A percentile compares a stretch with the other conserved stretches of the same genome.
These are phyloP conservation scores for Petunia hybrid DNA, from an alignment of 305 asterid species.

Conservation along the genomic window DNA sequence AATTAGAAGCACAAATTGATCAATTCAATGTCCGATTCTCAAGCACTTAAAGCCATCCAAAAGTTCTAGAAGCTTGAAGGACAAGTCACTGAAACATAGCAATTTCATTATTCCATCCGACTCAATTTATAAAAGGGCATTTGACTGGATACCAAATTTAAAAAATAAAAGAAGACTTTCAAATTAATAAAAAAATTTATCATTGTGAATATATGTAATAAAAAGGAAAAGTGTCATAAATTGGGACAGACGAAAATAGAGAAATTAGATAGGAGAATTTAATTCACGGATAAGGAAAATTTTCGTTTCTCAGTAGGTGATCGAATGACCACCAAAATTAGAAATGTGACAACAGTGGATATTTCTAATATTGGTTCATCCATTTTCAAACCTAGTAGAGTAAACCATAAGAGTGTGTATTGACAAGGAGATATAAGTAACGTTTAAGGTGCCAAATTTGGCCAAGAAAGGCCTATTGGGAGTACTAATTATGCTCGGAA, in stretches of 20 bases:
- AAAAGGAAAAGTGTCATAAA: too few relatives aligned
- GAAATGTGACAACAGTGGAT: neutral
- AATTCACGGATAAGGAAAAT: neutral
- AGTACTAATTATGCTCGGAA: too few relatives aligned
- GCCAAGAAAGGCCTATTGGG: neutral
- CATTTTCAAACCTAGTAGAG: neutral
- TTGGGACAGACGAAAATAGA: too few relatives aligned
- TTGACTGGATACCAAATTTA: too few relatives aligned
- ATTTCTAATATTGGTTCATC: neutral
- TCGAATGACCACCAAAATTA: slow-evolving; percentile 34
- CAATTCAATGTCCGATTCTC: neutral
- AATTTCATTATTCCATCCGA: neutral
- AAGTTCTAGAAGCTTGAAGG: slow-evolving; percentile 28
- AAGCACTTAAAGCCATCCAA: slow-evolving; percentile 11
- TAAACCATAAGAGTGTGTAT: neutral
- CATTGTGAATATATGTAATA: too few relatives aligned
- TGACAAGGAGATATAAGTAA: neutral
- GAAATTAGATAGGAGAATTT: too few relatives aligned
- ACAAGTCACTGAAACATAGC: neutral
- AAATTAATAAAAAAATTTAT: too few relatives aligned
- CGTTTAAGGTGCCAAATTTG: neutral
- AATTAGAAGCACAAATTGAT: neutral
- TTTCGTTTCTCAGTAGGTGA: slow-evolving; percentile 41
- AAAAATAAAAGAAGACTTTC: too few relatives aligned
- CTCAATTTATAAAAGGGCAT: too few relatives aligned